Percentiles rank a stretch among this genome's conserved stretches.
These are phyloP conservation scores for Microascus cirrosus DNA, from an alignment of 2,329 filamentous ascomycete species.

Conservation along the genomic window DNA sequence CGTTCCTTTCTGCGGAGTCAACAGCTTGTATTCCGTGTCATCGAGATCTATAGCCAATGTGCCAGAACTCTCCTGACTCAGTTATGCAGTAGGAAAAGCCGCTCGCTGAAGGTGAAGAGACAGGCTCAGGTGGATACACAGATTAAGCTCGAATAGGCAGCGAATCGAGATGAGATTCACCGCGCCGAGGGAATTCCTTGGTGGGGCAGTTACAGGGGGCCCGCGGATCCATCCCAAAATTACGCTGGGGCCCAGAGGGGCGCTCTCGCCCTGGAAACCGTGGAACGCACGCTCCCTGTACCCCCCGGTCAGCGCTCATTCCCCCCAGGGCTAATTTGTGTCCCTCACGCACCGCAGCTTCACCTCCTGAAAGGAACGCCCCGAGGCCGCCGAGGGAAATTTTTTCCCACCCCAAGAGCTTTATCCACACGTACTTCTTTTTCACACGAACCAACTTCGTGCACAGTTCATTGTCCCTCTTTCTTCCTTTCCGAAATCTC, in stretches of 20 bases:
- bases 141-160: background rate
- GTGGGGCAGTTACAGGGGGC: background rate
- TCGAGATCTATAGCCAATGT: no score
- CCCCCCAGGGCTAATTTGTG: no score
- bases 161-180: background rate
- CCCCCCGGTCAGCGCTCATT: no score
- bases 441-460: background rate
- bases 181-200: background rate
- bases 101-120: background rate
- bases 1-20: background rate
- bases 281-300: no score
- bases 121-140: background rate
- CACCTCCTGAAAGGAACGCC: no score
- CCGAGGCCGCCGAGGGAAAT: no score
- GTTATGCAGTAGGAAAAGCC: background rate
- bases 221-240: background rate
- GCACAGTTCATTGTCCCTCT: background rate
- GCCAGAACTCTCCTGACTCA: no score
- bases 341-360: no score
- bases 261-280: no score
- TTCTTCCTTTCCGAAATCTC: no score
- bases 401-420: no score
- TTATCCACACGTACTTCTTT: background rate
- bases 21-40: no score
- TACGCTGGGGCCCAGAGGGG: background rate